These are phyloP conservation scores for Medicago lupulina DNA, from an alignment of 306 rosid species.

Conservation along the genomic window DNA sequence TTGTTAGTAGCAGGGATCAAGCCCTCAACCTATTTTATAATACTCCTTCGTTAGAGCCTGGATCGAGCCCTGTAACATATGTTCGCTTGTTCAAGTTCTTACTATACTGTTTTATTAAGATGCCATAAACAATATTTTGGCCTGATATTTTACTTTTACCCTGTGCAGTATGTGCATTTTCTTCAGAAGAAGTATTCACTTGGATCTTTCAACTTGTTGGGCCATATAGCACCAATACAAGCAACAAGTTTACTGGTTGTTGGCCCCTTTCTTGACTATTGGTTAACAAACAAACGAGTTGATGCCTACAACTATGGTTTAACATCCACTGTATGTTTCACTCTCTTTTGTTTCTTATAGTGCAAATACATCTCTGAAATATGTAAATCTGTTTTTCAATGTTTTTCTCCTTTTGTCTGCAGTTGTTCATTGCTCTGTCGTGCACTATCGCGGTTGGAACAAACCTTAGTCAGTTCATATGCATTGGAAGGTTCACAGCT, in stretches of 20 bases:
- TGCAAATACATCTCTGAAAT: not conserved
- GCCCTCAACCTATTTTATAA: not conserved
- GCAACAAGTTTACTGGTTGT: slow-evolving; percentile 62
- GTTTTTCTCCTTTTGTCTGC: slow-evolving; percentile 48
- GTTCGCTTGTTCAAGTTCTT: slow-evolving; percentile 14
- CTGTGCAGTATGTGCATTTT: slow-evolving; percentile 72
- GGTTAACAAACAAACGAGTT: slow-evolving; percentile 71
- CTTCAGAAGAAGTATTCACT: slow-evolving; percentile 81
- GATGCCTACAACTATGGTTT: slow-evolving; percentile 54
- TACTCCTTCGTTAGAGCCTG: not conserved
- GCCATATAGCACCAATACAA: slow-evolving; percentile 83
- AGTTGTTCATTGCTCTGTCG: slow-evolving; percentile 69
- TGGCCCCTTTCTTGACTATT: slow-evolving; percentile 78
- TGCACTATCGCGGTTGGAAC: slow-evolving; percentile 85
- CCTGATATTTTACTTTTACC: slow-evolving; percentile 28
- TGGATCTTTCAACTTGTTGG: slow-evolving; percentile 77
- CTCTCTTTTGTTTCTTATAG: slow-evolving; percentile 5
- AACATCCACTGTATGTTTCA: slow-evolving; percentile 57
- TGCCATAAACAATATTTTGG: slow-evolving; percentile 3
- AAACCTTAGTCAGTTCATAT: slow-evolving; percentile 87
- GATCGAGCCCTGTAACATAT: not conserved
- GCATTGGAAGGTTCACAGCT: slow-evolving; percentile 85
- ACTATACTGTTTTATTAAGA: slow-evolving; percentile 1
- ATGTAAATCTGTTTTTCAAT: not conserved
- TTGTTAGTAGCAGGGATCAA: not conserved